These are phyloP conservation scores for Incumbomyces lentus DNA, from an alignment of 2,329 filamentous ascomycete genomes.

Conservation along the genomic window DNA sequence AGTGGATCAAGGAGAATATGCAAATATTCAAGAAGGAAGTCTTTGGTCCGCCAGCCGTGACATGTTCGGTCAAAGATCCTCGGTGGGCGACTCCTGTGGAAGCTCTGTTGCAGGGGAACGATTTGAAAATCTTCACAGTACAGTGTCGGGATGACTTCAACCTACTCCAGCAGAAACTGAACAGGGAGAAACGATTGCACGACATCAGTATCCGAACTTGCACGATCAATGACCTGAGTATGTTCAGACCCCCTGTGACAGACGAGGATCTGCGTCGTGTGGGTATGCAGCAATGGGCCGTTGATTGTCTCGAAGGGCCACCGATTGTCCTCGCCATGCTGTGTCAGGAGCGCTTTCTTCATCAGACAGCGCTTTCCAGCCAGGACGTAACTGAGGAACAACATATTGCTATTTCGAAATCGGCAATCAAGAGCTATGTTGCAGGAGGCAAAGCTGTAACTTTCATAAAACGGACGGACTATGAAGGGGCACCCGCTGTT, in stretches of 20 bases:
- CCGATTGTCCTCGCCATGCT: constrained; percentile 79
- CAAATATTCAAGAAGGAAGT: constrained; percentile 62
- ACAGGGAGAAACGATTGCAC: constrained; percentile 52
- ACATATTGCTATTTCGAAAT: constrained; percentile 53
- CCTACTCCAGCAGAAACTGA: constrained; percentile 57
- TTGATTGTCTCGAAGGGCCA: constrained; percentile 71
- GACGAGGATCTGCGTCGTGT: constrained; percentile 43
- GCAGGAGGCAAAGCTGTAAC: constrained; percentile 54
- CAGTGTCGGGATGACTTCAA: constrained; percentile 67
- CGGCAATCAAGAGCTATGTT: constrained; percentile 58
- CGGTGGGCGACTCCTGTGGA: constrained; percentile 55
- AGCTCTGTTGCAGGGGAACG: constrained; percentile 42
- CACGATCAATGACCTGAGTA: constrained; percentile 34
- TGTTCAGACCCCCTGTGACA: constrained; percentile 47
- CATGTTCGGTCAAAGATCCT: constrained; percentile 66
- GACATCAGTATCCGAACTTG: constrained; percentile 57
- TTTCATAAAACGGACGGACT: constrained; percentile 65
- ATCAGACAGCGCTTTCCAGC: constrained; percentile 56
- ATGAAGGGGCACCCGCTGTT: constrained; percentile 62
- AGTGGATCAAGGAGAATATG: constrained; percentile 68
- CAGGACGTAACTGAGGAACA: constrained; percentile 55
- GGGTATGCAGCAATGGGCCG: constrained; percentile 70
- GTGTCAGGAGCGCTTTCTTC: constrained; percentile 60
- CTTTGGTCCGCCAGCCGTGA: constrained; percentile 69
- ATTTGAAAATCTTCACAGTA: constrained; percentile 57